A percentile compares a stretch with the other conserved stretches of the same genome.
These are phyloP conservation scores for Fusarium floridanum DNA, from an alignment of 2,329 filamentous ascomycete genomes.

Conservation along the genomic window DNA sequence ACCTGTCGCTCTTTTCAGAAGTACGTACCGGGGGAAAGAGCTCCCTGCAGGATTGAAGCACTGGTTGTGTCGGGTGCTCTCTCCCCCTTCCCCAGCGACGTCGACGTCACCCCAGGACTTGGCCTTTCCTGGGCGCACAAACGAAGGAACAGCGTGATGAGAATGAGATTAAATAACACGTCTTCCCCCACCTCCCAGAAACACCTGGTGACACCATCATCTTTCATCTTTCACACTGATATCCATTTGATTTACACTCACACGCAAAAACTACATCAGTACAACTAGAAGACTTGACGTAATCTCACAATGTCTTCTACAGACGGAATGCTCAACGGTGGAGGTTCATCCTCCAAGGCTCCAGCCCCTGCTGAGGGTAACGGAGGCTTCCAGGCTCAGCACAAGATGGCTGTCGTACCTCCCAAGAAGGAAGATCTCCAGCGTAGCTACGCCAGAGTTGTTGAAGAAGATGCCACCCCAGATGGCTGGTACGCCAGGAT, in stretches of 20 bases:
- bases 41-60: constrained; percentile 13
- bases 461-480: constrained; percentile 74
- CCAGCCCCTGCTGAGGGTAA: constrained; percentile 35
- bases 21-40: not conserved
- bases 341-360: constrained; percentile 49
- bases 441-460: constrained; percentile 78
- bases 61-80: constrained; percentile 3
- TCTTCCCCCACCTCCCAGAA: constrained; percentile 17
- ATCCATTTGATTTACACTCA: not conserved
- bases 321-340: constrained; percentile 44
- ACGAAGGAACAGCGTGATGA: constrained; percentile 17
- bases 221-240: not conserved
- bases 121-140: constrained; percentile 13
- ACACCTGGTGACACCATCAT: constrained; percentile 16
- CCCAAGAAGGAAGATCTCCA: constrained; percentile 88
- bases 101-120: constrained; percentile 37
- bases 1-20: constrained; percentile 17
- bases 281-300: not conserved
- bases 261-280: not conserved
- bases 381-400: constrained; percentile 63
- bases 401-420: constrained; percentile 79
- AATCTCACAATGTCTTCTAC: constrained; percentile 35
- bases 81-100: not conserved
- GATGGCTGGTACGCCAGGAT: constrained; percentile 92
- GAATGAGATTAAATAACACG: constrained; percentile 34